Base-by-base conservation (phyloP, 805 yeast genomes). In the Saturnispora halmiae region DNA sequence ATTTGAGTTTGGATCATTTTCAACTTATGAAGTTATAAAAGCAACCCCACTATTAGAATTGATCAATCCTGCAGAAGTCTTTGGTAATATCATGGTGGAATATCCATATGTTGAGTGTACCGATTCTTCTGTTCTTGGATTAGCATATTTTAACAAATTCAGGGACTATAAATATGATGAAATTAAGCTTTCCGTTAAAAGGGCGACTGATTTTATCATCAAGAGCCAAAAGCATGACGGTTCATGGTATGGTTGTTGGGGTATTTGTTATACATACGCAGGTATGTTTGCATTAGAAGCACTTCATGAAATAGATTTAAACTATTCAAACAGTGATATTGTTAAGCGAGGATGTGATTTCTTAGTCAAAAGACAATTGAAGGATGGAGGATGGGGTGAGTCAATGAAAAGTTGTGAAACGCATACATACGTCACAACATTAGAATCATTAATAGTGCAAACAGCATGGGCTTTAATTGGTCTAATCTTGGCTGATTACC, bases 201-300 rank as follows among this genome's bases (percentile, higher is more conserved):
- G 76, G 40, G 97, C 96, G 0, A 70, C 85, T 13, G 59, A 70
- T 4, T 92, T 81, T 53, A 83, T 92, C 33, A 73, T 72, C 37
- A 59, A 65, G 3, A 73, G 74, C 2, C 98, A 92, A 60, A 65
- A 68, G 33, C 53, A 55, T 0, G 95, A 92, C 59, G 99, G 99
- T 0, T 79, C 94, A 11, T 92, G 97, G 97, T 94, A 88, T 58
- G 99, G 99, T 1, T 78, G 86, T 31, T 92, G 99, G 99, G 99
- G 98, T 28, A 79, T 92, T 4, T 92, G 99, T 57, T 87, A 71
- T 56, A 84, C 96, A 0, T 92, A 92, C 60, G 97, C 97, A 0
- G 83, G 87, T 2, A 92, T 92, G 98, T 92, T 92, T 72, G 99
- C 99, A 0, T 61, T 92, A 22, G 99, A 92, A 52, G 97, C 97